These are phyloP conservation scores for Curvularia verruculosa DNA, from an alignment of 2,329 filamentous ascomycete genomes.

Conservation along the genomic window DNA sequence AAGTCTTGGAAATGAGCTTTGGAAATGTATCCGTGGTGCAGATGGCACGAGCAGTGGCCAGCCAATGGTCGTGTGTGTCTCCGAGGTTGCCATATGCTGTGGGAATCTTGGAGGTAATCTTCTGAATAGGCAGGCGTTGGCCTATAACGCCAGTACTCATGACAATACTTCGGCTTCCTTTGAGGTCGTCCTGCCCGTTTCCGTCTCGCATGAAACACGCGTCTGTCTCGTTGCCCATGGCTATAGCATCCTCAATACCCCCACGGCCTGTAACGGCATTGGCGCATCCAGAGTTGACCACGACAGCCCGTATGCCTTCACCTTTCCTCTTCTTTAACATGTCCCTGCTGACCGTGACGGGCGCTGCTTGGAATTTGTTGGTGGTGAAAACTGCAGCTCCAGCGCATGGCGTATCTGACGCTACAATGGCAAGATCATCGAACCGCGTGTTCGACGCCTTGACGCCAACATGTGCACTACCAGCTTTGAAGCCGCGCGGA, in stretches of 20 bases:
- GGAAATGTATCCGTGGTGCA: slow-evolving; percentile 99
- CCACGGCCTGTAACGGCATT: slow-evolving; percentile 95
- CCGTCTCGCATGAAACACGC: slow-evolving; percentile 57
- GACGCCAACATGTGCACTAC: slow-evolving; percentile 88
- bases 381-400: slow-evolving; percentile 95
- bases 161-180: slow-evolving; percentile 74
- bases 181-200: slow-evolving; percentile 49
- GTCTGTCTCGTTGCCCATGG: slow-evolving; percentile 83
- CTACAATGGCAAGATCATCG: slow-evolving; percentile 87
- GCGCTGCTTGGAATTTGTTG: slow-evolving; percentile 97
- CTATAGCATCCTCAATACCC: slow-evolving; percentile 83
- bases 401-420: slow-evolving; percentile 83
- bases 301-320: slow-evolving; percentile 75
- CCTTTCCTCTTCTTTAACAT: slow-evolving; percentile 71
- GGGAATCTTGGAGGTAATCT: slow-evolving; percentile 84
- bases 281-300: slow-evolving; percentile 95
- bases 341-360: slow-evolving; percentile 82
- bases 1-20: slow-evolving; percentile 85
- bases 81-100: slow-evolving; percentile 74
- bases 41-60: slow-evolving; percentile 85
- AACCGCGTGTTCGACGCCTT: slow-evolving; percentile 91
- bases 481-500: slow-evolving; percentile 85
- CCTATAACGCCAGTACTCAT: slow-evolving; percentile 99
- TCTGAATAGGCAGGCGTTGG: slow-evolving; percentile 87
- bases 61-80: slow-evolving; percentile 81